Evolutionary conservation across 2,329 filamentous ascomycete genomes (phyloP), one percentile per base, ranked within the genome.

Genomic region (Amesomyces nigricolor): DNA sequence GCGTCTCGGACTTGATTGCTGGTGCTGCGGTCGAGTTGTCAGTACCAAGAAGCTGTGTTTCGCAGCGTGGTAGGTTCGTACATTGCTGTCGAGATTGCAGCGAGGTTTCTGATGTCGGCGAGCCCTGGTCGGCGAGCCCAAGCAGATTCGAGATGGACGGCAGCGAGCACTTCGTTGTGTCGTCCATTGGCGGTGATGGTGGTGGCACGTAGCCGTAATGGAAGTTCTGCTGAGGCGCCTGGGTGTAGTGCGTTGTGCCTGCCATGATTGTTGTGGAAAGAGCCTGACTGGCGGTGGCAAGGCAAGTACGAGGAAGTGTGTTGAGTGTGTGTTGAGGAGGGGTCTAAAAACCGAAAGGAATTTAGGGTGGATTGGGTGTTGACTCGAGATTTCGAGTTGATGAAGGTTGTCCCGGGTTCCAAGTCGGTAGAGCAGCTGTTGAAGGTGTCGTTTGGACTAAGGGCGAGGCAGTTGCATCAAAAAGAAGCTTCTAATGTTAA

Each of bases 121-220:
- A 82, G 64, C 78, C 85, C 64, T 83, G 84, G 71, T 94, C 89
- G 51, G 90, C 89, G 66, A 92, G 81, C 59, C 88, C 87, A 50
- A 97, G 78, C 55, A 97, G 80, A 70, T 90, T 92, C 38, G 91
- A 96, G 70, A 97, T 96, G 39, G 92, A 96, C 17, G 92, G 92
- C 56, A 97, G 77, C 49, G 91, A 95, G 67, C 88, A 94, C 73
- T 87, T 91, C 63, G 83, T 76, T 45, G 73, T 73, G 66, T 90
- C 87, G 65, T 91, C 87, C 69, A 88, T 84, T 43, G 87, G 86
- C 58, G 87, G 87, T 63, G 87, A 90, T 32, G 87, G 87, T 53
- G 86, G 87, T 50, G 84, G 80, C 66, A 72, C 66, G 66, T 80
- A 79, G 65, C 72, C 72, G 67, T 80, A 79, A 57, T 78, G 76